Evolutionary conservation across 495 filamentous ascomycete species (phyloP), one percentile per base, ranked within the genome.

Genomic region (Pyrenula aspistea): DNA sequence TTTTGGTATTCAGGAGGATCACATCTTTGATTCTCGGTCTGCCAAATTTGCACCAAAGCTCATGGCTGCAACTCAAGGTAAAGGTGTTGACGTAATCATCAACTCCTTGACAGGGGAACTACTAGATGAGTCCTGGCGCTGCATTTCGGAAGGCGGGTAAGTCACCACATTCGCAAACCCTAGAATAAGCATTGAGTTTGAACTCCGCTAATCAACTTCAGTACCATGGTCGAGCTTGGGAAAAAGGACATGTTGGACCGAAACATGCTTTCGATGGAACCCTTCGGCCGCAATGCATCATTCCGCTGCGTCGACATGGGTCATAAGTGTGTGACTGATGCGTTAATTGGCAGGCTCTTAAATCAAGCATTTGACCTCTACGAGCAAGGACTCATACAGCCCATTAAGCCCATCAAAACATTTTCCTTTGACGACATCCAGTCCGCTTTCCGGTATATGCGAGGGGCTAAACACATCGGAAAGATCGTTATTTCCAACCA

Each of bases 401-500:
- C 68, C 0, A 61, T 71, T 0, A 22, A 62, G 8, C 75, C 74
- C 0, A 62, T 79, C 3, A 68, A 66, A 0, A 59, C 57, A 0
- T 71, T 70, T 51, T 59, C 59, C 0, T 65, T 77, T 42, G 69
- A 69, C 3, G 65, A 78, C 22, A 61, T 77, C 3, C 74, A 77
- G 58, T 64, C 62, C 25, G 77, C 73, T 0, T 73, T 82, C 56
- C 64, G 77, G 1, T 58, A 57, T 1, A 65, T 83, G 62, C 78
- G 81, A 61, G 62, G 61, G 1, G 76, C 79, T 15, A 75, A 73
- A 54, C 68, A 74, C 47, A 71, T 71, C 56, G 80, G 79, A 19
- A 81, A 79, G 65, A 59, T 79, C 12, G 76, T 82, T 1, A 25
- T 78, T 24, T n/a, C n/a, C n/a, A n/a, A n/a, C n/a, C n/a, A n/a